Percentiles rank a stretch among this genome's conserved stretches.
Evolutionary conservation across 1,139 yeast genomes (phyloP).

Genomic region (Candida dubliniensis): DNA sequence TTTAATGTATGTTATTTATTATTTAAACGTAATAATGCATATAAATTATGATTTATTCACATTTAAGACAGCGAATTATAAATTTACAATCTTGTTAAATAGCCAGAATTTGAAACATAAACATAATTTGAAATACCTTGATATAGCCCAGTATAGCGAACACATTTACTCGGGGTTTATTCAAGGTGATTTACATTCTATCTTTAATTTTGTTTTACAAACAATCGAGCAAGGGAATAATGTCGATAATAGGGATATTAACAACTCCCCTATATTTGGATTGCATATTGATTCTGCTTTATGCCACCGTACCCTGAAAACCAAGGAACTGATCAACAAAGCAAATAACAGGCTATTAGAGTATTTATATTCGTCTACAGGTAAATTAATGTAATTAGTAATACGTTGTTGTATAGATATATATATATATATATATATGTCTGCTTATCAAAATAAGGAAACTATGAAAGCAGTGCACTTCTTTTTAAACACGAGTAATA

Average conservation of each 20-base stretch:
- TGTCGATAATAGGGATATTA: constrained; percentile 18
- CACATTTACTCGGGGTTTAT: constrained; percentile 14
- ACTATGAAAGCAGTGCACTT: background rate
- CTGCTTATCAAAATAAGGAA: background rate
- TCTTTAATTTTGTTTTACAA: constrained; percentile 15
- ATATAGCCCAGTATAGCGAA: constrained; percentile 10
- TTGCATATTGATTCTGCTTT: constrained; percentile 28
- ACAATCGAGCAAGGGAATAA: constrained; percentile 8
- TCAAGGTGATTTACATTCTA: constrained; percentile 23
- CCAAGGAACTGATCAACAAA: constrained; percentile 16
- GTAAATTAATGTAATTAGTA: background rate
- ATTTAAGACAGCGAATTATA: constrained; percentile 33
- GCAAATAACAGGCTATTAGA: constrained; percentile 18
- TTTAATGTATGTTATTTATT: constrained; percentile 23
- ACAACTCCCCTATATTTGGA: constrained; percentile 23
- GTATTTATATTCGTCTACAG: constrained; percentile 11
- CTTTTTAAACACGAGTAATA: constrained; percentile 21
- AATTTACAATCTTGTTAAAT: constrained; percentile 13
- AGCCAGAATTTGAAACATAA: background rate
- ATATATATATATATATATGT: background rate
- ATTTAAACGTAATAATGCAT: constrained; percentile 26
- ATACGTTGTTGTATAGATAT: background rate
- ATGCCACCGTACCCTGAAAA: constrained; percentile 22
- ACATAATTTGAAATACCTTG: constrained; percentile 12
- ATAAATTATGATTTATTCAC: constrained; percentile 24